phyloP scores from a whole-genome alignment of 129 eudicot genomes.

The Sambucus nigra region DNA sequence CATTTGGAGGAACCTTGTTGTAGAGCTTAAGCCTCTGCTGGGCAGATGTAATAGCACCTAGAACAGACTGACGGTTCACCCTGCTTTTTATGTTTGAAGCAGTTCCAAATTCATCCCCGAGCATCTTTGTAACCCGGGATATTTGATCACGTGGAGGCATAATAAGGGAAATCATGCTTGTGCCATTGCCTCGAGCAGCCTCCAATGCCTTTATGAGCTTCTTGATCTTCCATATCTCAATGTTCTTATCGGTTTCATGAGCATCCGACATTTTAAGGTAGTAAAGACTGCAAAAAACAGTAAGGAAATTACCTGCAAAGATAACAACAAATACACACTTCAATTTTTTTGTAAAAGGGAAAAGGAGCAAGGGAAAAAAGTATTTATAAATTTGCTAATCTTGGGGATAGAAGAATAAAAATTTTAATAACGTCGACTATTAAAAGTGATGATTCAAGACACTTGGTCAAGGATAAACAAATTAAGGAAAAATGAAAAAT shows the following conservation, averaged over 20 bases:
- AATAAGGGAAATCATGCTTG: slow-evolving; percentile 43
- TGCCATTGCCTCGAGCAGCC: slow-evolving; percentile 38
- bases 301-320: slow-evolving; percentile 8
- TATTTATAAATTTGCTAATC: too few relatives aligned
- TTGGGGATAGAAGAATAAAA: too few relatives aligned
- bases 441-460: too few relatives aligned
- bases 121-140: slow-evolving; percentile 34
- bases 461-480: too few relatives aligned
- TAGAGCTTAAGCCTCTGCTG: slow-evolving; percentile 33
- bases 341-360: not conserved
- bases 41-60: slow-evolving; percentile 38
- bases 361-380: too few relatives aligned
- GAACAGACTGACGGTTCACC: slow-evolving; percentile 39
- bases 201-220: slow-evolving; percentile 33
- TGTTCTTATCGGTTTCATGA: slow-evolving; percentile 29
- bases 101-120: slow-evolving; percentile 33
- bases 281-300: slow-evolving; percentile 1
- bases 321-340: not conserved
- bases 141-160: slow-evolving; percentile 40
- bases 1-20: slow-evolving; percentile 33
- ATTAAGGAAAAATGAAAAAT: too few relatives aligned
- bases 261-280: slow-evolving; percentile 16
- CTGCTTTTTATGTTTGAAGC: slow-evolving; percentile 35
- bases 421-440: too few relatives aligned
- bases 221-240: slow-evolving; percentile 35